Evolutionary conservation across 2,329 filamentous ascomycete genomes (phyloP), one percentile per base, ranked within the genome.

Genomic region (Fusarium hostae): DNA sequence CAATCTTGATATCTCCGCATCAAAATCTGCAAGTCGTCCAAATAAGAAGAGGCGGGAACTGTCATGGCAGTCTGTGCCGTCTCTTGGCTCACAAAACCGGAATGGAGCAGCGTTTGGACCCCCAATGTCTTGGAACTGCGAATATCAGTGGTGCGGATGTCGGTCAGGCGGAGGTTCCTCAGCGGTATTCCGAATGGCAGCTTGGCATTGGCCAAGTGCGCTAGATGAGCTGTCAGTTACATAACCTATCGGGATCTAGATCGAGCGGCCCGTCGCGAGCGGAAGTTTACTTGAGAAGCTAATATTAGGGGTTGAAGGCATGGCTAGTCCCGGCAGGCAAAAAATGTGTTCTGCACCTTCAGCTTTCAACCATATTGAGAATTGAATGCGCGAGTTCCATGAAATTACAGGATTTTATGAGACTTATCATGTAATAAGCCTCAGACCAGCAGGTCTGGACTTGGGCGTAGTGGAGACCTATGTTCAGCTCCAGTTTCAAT

Each of bases 211-310:
- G 18, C 9, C 51, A 48, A 24, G 6, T 15, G n/a, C 24, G n/a
- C 43, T 20, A 35, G 15, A 30, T 18, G 1, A 3, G n/a, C 55
- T 32, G 34, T 41, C 30, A 28, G 41, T 16, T 18, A 32, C 18
- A 10, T 47, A 24, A 16, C 22, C 20, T 9, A 16, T 43, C 54
- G 28, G 24, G 52, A 54, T 55, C 26, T 68, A 63, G 52, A 68
- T 32, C 3, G 15, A 8, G 20, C 68, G 68, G 68, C 41, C 68
- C 68, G 68, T 63, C 24, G 56, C 63, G 63, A 16, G 37, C 22
- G 32, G 24, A 16, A 50, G 30, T 26, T 35, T 48, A 16, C 24
- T 11, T 30, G 1, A 12, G 34, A 34, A 22, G 7, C 54, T 35
- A 44, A 62, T 32, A 39, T 50, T 26, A 15, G 3, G 5, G n/a